phyloP scores from a whole-genome alignment of 1,139 yeast species.

The Trichomonascaceae sp. region DNA sequence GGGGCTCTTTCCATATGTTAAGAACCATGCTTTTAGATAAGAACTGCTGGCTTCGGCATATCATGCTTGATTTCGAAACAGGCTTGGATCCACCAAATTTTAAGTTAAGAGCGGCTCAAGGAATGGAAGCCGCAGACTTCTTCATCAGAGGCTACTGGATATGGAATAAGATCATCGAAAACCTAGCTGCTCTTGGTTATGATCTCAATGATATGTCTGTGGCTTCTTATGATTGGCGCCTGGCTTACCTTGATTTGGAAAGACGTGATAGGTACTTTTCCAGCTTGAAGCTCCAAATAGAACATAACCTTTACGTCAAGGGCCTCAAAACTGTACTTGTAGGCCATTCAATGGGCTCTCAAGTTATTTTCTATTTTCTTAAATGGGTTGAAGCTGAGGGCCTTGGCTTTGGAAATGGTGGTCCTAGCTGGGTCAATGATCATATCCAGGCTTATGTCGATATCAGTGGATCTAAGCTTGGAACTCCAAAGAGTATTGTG shows the following conservation, averaged over 20 bases:
- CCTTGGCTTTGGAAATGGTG: conserved; percentile 71
- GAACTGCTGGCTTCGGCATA: conserved; percentile 86
- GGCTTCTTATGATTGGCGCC: conserved; percentile 95
- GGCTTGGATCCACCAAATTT: conserved; percentile 87
- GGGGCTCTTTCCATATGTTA: conserved; percentile 97
- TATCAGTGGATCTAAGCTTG: conserved; percentile 80
- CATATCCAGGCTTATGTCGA: conserved; percentile 75
- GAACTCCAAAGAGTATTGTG: conserved; percentile 91
- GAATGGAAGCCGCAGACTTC: conserved; percentile 95
- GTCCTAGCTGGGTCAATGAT: conserved; percentile 77
- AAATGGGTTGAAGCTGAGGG: conserved; percentile 96
- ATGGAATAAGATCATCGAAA: conserved; percentile 92
- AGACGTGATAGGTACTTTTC: conserved; percentile 79
- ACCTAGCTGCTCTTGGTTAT: conserved; percentile 88
- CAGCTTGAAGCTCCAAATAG: conserved; percentile 67
- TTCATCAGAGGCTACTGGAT: conserved; percentile 98
- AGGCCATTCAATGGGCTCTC: conserved; percentile 97
- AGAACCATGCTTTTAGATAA: conserved; percentile 89
- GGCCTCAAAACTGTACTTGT: conserved; percentile 74
- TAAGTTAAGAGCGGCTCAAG: conserved; percentile 84
- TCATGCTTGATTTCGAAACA: conserved; percentile 82
- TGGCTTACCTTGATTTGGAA: conserved; percentile 84
- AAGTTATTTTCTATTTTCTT: conserved; percentile 75
- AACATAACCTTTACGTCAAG: conserved; percentile 42
- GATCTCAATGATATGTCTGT: conserved; percentile 85